Percentiles rank a stretch among this genome's conserved stretches.
These are phyloP conservation scores for Sporobolomyces pararoseus DNA, from an alignment of 768 basidiomycete species.

Conservation along the genomic window DNA sequence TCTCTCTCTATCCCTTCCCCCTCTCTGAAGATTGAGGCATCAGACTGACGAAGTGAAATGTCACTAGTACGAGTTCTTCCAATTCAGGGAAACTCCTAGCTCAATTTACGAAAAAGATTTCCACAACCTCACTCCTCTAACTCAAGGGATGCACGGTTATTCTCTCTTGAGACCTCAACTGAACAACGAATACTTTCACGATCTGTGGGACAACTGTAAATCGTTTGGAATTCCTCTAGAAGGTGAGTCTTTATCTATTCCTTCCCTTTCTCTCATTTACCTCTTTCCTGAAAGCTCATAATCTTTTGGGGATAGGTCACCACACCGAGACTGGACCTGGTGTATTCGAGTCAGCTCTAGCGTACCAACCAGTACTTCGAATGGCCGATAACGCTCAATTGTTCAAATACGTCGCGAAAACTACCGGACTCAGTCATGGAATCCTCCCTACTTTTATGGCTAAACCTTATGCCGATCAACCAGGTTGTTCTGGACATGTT, in stretches of 20 bases:
- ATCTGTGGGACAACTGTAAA: constrained; percentile 69
- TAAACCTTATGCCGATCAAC: constrained; percentile 59
- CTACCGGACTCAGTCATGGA: constrained; percentile 80
- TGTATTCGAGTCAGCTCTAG: constrained; percentile 62
- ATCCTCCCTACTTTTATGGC: constrained; percentile 82
- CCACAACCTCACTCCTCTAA: constrained; percentile 68
- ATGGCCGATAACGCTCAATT: constrained; percentile 90
- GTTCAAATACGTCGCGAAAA: constrained; percentile 90
- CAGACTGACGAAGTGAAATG: neutral
- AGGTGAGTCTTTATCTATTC: constrained; percentile 64
- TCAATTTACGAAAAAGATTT: constrained; percentile 74
- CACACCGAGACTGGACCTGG: constrained; percentile 76
- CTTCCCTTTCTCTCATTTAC: neutral
- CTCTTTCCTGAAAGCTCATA: neutral
- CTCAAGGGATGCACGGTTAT: constrained; percentile 95
- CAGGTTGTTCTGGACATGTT: constrained; percentile 92
- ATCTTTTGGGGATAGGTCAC: constrained; percentile 11
- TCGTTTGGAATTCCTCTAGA: constrained; percentile 78
- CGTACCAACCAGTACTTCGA: constrained; percentile 69
- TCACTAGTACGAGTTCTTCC: constrained; percentile 65
- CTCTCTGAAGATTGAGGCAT: neutral
- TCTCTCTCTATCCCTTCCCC: neutral
- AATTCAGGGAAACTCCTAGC: constrained; percentile 67
- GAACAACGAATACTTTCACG: constrained; percentile 83
- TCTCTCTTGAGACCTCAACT: constrained; percentile 64